These are phyloP conservation scores for Penicillium tannophilum DNA, from an alignment of 495 filamentous ascomycete genomes.

Conservation along the genomic window DNA sequence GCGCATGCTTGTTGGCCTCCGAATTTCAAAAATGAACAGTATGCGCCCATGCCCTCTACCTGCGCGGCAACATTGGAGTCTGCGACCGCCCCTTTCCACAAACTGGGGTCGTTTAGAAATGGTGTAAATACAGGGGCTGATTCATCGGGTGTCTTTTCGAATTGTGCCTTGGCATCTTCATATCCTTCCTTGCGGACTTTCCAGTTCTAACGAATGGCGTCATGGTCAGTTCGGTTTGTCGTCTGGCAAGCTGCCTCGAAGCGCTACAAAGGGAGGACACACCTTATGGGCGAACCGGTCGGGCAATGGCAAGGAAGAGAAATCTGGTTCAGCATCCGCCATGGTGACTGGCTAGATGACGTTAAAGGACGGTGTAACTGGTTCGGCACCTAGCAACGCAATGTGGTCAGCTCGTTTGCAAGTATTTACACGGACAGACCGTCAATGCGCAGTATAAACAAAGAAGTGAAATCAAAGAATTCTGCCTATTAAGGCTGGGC, in stretches of 20 bases:
- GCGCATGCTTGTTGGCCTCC: slow-evolving; percentile 77
- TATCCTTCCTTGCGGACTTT: slow-evolving; percentile 96
- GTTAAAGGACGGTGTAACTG: slow-evolving; percentile 7
- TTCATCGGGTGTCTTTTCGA: slow-evolving; percentile 85
- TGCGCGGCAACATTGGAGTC: slow-evolving; percentile 99
- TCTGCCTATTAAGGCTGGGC: not conserved
- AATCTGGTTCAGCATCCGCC: slow-evolving; percentile 75
- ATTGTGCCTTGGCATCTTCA: slow-evolving; percentile 85
- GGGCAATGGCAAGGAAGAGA: slow-evolving; percentile 74
- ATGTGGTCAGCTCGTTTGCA: slow-evolving; percentile 7
- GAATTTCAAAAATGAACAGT: slow-evolving; percentile 89
- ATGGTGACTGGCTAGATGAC: slow-evolving; percentile 30
- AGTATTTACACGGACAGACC: not conserved
- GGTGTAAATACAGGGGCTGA: slow-evolving; percentile 81
- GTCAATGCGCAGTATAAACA: not conserved
- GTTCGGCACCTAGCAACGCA: not conserved
- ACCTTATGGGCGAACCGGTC: slow-evolving; percentile 91
- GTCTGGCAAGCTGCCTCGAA: not conserved
- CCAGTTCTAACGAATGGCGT: slow-evolving; percentile 67
- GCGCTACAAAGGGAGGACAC: slow-evolving; percentile 20
- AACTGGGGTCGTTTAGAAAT: slow-evolving; percentile 78
- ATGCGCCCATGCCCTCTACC: slow-evolving; percentile 82
- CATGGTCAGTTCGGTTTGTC: slow-evolving; percentile 23
- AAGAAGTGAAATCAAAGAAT: not conserved
- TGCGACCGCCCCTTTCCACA: slow-evolving; percentile 91